Conservation (phyloP, 2,329 filamentous ascomycete species). For the Nemania sp. region DNA sequence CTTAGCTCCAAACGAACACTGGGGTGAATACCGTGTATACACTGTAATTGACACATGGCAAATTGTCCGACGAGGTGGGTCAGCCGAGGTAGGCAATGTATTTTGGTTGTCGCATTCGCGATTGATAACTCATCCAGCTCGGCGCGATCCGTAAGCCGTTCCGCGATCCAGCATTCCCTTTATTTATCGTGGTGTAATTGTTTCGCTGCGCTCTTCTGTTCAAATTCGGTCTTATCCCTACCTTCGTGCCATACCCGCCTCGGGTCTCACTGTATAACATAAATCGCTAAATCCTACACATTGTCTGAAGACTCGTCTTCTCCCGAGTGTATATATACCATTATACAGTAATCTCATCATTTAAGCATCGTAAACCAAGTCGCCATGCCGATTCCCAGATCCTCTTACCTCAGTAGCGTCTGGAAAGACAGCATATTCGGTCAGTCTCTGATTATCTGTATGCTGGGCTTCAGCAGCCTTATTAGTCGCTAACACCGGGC, state of each 20-base stretch:
- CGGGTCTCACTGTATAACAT: neutral
- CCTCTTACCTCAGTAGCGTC: conserved; percentile 76
- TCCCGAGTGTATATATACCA: conserved; percentile 10
- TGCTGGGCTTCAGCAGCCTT: neutral
- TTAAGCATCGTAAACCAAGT: neutral
- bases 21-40: too few species aligned
- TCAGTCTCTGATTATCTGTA: conserved; percentile 45
- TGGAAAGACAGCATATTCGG: conserved; percentile 90
- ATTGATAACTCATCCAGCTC: neutral
- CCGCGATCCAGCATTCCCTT: neutral
- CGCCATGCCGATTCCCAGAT: conserved; percentile 70
- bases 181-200: neutral
- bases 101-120: conserved; percentile 16
- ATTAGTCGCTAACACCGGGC: conserved; percentile 12
- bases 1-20: too few species aligned
- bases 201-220: neutral
- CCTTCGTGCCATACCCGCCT: neutral
- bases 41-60: too few species aligned
- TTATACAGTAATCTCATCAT: neutral
- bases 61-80: conserved; percentile 13
- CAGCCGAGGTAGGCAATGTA: conserved; percentile 18
- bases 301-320: conserved; percentile 5
- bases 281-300: conserved; percentile 1
- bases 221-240: neutral
- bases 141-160: neutral